A percentile compares a stretch with the other conserved stretches of the same genome.
These are phyloP conservation scores for Vaccinium vitisidaea DNA, from an alignment of 148 eudicot species.

Conservation along the genomic window DNA sequence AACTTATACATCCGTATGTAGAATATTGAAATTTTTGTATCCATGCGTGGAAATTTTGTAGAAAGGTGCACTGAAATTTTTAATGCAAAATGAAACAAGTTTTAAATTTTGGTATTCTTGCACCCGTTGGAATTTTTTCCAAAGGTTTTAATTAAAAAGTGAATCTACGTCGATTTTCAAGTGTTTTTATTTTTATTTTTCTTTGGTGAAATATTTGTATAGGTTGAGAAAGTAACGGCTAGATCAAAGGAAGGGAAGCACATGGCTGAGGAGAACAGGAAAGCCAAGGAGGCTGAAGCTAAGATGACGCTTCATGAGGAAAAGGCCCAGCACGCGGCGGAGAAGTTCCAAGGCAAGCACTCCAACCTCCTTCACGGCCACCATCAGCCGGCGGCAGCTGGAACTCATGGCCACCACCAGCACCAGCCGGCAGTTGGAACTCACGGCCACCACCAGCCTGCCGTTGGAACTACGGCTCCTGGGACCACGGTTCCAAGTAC, in stretches of 20 bases:
- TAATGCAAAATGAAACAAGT: no score
- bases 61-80: no score
- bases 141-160: no score
- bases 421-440: constrained; percentile 17
- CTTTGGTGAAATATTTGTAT: neutral
- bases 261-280: constrained; percentile 52
- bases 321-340: constrained; percentile 54
- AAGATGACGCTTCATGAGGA: constrained; percentile 56
- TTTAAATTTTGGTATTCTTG: no score
- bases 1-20: neutral
- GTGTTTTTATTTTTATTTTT: neutral
- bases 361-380: constrained; percentile 7
- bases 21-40: neutral
- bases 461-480: constrained; percentile 8
- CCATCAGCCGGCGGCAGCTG: neutral
- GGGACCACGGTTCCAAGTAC: neutral
- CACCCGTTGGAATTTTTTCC: no score
- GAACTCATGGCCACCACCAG: no score
- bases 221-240: constrained; percentile 56
- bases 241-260: constrained; percentile 53
- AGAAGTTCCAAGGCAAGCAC: constrained; percentile 39
- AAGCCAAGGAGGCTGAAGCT: constrained; percentile 79
- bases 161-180: neutral
- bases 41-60: no score
- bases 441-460: constrained; percentile 12